Evolutionary conservation across 148 eudicot species (phyloP).

Genomic region (Beta vulgaris): DNA sequence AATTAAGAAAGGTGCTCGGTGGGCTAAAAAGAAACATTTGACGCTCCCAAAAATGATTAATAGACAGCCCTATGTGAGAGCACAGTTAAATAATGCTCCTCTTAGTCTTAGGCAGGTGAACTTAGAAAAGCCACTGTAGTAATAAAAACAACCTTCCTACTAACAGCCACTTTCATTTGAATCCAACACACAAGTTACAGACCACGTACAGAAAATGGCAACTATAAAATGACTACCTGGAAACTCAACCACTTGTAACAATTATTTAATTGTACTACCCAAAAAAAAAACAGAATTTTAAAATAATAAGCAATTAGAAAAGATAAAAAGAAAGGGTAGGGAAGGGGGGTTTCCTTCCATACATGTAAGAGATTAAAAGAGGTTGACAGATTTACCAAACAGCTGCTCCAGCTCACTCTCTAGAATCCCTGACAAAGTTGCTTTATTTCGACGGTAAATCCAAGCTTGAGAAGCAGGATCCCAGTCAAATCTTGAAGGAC

Average conservation of each 20-base stretch:
- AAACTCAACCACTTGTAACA: too few relatives aligned
- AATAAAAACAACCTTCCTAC: not conserved
- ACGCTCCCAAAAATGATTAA: too few relatives aligned
- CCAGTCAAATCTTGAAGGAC: slow-evolving; percentile 82
- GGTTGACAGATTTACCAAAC: slow-evolving; percentile 55
- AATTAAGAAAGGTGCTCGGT: too few relatives aligned
- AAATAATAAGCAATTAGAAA: not conserved
- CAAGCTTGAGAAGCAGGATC: slow-evolving; percentile 54
- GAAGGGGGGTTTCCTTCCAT: not conserved
- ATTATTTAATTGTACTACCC: not conserved
- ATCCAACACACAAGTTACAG: not conserved
- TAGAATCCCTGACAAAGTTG: slow-evolving; percentile 36
- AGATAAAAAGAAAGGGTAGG: not conserved
- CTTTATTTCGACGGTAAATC: slow-evolving; percentile 64
- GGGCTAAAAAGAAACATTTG: too few relatives aligned
- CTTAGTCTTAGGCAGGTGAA: too few relatives aligned
- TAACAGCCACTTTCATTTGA: not conserved
- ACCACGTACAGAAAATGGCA: too few relatives aligned
- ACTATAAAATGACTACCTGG: too few relatives aligned
- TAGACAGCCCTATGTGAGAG: too few relatives aligned
- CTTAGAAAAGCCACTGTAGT: not conserved
- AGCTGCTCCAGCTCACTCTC: slow-evolving; percentile 67
- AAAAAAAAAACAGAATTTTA: not conserved
- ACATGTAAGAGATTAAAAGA: slow-evolving; percentile 33
- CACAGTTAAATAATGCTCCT: too few relatives aligned